Evolutionary conservation across 371 early-diverging fungal species (phyloP).

Genomic region (Mucor circinelloides): DNA sequence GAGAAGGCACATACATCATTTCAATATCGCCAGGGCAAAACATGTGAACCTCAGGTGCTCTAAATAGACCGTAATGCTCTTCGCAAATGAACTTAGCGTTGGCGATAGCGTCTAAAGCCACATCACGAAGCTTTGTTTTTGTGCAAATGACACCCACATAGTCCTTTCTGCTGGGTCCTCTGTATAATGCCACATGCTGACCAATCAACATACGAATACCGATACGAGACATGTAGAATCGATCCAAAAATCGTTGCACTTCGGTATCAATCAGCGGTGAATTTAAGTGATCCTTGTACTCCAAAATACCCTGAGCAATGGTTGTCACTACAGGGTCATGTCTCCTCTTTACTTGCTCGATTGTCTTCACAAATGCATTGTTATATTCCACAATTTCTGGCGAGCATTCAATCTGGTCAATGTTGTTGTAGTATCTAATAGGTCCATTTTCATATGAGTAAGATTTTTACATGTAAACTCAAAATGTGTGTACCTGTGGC

Average conservation of each 20-base stretch:
- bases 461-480: not conserved
- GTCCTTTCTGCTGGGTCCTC: constrained; percentile 62
- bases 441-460: constrained; percentile 29
- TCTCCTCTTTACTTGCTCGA: constrained; percentile 89
- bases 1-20: constrained; percentile 96
- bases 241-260: constrained; percentile 91
- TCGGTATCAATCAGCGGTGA: constrained; percentile 72
- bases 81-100: constrained; percentile 93
- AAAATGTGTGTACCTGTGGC: constrained; percentile 42
- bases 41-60: constrained; percentile 81
- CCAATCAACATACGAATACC: constrained; percentile 96
- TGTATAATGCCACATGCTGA: constrained; percentile 78
- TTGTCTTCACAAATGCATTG: constrained; percentile 77
- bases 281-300: constrained; percentile 80
- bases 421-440: constrained; percentile 63
- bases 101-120: constrained; percentile 87
- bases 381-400: constrained; percentile 81
- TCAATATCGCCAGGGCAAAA: constrained; percentile 84
- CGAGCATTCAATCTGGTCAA: constrained; percentile 65
- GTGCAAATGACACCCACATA: constrained; percentile 97
- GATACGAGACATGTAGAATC: constrained; percentile 98
- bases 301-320: constrained; percentile 89
- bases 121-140: constrained; percentile 76
- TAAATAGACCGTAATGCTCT: constrained; percentile 86
- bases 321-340: constrained; percentile 95